Conservation (phyloP, 1,284 basidiomycete genomes). For the Irpex sp. region DNA sequence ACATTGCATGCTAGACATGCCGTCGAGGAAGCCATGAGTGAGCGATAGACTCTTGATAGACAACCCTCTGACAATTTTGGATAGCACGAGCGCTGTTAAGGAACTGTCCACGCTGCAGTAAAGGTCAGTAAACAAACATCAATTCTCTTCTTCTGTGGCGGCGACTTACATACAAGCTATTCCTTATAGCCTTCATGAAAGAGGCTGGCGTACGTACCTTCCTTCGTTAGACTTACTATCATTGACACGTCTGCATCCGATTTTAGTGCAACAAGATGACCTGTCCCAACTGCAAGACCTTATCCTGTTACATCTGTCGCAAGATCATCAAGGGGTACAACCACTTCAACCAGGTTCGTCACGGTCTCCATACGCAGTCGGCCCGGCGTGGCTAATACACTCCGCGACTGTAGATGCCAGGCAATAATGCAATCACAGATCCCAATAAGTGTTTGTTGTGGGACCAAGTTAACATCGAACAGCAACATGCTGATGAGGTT, state of each 20-base stretch:
- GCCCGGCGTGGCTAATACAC: constrained; percentile 21
- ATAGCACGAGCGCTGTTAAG: constrained; percentile 84
- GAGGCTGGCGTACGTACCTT: constrained; percentile 67
- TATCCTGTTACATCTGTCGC: constrained; percentile 86
- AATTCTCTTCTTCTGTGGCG: constrained; percentile 6
- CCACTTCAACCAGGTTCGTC: constrained; percentile 74
- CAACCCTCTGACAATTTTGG: constrained; percentile 10
- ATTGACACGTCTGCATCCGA: neutral
- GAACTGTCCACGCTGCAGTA: constrained; percentile 84
- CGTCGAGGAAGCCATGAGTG: constrained; percentile 92
- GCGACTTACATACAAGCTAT: constrained; percentile 12
- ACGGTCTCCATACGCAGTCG: neutral
- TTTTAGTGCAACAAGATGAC: constrained; percentile 85
- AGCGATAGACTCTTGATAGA: constrained; percentile 26
- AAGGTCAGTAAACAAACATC: constrained; percentile 51
- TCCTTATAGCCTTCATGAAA: constrained; percentile 73
- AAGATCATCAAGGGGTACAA: constrained; percentile 79
- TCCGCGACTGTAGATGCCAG: constrained; percentile 26
- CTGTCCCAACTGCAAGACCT: constrained; percentile 73
- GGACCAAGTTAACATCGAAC: constrained; percentile 66
- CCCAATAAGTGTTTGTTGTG: constrained; percentile 72
- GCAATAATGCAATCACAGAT: constrained; percentile 14
- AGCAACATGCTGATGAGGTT: constrained; percentile 74
- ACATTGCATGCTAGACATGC: constrained; percentile 78
- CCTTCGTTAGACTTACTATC: neutral